phyloP scores from a whole-genome alignment of 805 yeast genomes.

The Sungouiella blattae region DNA sequence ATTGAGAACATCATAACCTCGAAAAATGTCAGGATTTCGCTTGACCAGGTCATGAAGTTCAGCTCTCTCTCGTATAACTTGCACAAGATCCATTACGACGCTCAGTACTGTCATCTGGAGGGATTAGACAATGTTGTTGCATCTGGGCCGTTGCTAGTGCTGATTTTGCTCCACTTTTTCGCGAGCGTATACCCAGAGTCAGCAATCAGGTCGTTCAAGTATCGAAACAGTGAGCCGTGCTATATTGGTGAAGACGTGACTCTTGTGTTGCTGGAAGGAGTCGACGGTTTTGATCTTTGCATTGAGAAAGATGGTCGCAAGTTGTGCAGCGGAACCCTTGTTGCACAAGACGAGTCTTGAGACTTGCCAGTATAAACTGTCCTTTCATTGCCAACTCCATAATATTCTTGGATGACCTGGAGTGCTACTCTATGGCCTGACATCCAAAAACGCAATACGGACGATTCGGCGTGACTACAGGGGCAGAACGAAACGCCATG shows the following conservation, averaged over 20 bases:
- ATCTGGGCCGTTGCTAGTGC: slow-evolving; percentile 79
- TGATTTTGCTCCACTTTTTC: slow-evolving; percentile 53
- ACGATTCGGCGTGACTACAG: too few relatives aligned
- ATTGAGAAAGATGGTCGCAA: slow-evolving; percentile 4
- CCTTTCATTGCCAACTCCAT: too few relatives aligned
- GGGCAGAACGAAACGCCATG: too few relatives aligned
- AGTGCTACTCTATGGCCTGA: too few relatives aligned
- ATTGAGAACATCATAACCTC: neutral
- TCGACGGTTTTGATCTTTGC: neutral
- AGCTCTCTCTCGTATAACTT: slow-evolving; percentile 78
- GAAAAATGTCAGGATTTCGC: slow-evolving; percentile 24
- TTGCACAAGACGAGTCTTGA: neutral
- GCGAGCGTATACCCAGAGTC: slow-evolving; percentile 10
- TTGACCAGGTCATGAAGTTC: slow-evolving; percentile 53
- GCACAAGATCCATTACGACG: slow-evolving; percentile 79
- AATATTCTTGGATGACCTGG: too few relatives aligned
- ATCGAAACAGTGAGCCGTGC: slow-evolving; percentile 50
- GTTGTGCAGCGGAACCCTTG: slow-evolving; percentile 8
- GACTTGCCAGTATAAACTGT: too few relatives aligned
- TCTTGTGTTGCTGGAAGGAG: slow-evolving; percentile 6
- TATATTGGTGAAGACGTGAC: slow-evolving; percentile 34
- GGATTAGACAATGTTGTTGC: slow-evolving; percentile 59
- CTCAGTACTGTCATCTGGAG: slow-evolving; percentile 53
- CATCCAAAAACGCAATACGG: too few relatives aligned
- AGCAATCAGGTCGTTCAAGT: slow-evolving; percentile 33